Percentiles rank a stretch among this genome's conserved stretches.
These are phyloP conservation scores for Chrysoporthe deuterocubensis DNA, from an alignment of 2,329 filamentous ascomycete species.

Conservation along the genomic window DNA sequence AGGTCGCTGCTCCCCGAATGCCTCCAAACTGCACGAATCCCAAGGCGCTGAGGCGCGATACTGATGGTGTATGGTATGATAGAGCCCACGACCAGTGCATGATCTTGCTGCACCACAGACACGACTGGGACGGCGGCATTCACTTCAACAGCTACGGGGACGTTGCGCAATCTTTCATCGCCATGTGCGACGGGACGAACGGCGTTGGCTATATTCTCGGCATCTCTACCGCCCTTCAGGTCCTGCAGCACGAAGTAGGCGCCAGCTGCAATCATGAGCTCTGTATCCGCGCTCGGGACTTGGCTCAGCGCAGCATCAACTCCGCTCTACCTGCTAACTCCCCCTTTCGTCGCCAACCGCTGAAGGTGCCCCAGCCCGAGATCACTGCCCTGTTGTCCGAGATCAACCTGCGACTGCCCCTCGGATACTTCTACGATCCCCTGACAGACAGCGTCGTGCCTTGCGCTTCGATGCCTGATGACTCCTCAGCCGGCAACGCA, in stretches of 20 bases:
- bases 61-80: slow-evolving; percentile 18
- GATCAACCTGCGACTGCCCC: slow-evolving; percentile 32
- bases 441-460: not conserved
- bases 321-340: not conserved
- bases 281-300: not conserved
- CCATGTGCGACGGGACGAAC: not conserved
- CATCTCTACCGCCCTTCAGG: slow-evolving; percentile 3
- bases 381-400: slow-evolving; percentile 17
- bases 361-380: slow-evolving; percentile 9
- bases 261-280: not conserved
- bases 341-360: not conserved
- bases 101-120: slow-evolving; percentile 18
- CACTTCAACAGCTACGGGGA: slow-evolving; percentile 1
- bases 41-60: not conserved
- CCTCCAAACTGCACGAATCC: not conserved
- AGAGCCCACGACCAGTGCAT: slow-evolving; percentile 20
- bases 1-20: not conserved
- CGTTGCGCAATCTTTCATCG: not conserved
- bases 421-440: slow-evolving; percentile 14
- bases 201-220: slow-evolving; percentile 19
- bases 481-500: not conserved
- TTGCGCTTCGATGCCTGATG: not conserved
- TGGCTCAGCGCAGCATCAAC: slow-evolving; percentile 10
- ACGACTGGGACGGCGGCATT: slow-evolving; percentile 21
- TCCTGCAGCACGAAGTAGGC: not conserved